These are phyloP conservation scores for Marasmius fiardii DNA, from an alignment of 1,284 basidiomycete genomes.

Conservation along the genomic window DNA sequence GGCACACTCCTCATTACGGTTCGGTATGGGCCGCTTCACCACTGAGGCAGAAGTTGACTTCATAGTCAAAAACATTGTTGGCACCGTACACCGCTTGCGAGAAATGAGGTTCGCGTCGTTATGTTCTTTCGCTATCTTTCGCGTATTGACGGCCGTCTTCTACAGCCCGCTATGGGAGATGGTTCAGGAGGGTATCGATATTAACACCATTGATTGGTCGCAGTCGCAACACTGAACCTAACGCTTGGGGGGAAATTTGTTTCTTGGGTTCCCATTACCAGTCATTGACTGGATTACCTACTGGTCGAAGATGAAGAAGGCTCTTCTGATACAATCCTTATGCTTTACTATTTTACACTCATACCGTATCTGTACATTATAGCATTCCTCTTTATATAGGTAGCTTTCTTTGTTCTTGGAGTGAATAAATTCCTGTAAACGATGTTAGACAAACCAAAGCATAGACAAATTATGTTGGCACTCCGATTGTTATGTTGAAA, in stretches of 20 bases:
- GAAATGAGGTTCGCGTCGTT: slow-evolving; percentile 51
- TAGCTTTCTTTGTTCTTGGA: background rate
- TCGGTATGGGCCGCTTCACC: slow-evolving; percentile 98
- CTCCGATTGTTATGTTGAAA: slow-evolving; percentile 26
- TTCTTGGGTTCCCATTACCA: background rate
- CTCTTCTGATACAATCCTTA: background rate
- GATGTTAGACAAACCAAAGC: background rate
- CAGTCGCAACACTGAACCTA: slow-evolving; percentile 56
- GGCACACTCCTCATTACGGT: slow-evolving; percentile 97
- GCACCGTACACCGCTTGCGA: slow-evolving; percentile 63
- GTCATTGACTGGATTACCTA: no score
- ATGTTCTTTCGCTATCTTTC: slow-evolving; percentile 4
- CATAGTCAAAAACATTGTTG: slow-evolving; percentile 86
- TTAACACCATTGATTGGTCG: slow-evolving; percentile 90
- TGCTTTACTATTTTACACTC: slow-evolving; percentile 1
- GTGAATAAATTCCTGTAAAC: background rate
- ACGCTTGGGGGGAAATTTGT: background rate
- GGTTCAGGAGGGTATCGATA: slow-evolving; percentile 97
- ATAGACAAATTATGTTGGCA: background rate
- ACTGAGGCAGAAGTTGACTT: slow-evolving; percentile 98
- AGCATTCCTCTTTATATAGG: background rate
- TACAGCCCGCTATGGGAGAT: slow-evolving; percentile 93
- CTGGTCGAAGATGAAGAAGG: background rate
- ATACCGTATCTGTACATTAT: slow-evolving; percentile 1
- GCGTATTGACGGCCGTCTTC: slow-evolving; percentile 10